Evolutionary conservation across 2,329 filamentous ascomycete species (phyloP), one percentile per base, ranked within the genome.

Genomic region (Exutisphaerella laricina): DNA sequence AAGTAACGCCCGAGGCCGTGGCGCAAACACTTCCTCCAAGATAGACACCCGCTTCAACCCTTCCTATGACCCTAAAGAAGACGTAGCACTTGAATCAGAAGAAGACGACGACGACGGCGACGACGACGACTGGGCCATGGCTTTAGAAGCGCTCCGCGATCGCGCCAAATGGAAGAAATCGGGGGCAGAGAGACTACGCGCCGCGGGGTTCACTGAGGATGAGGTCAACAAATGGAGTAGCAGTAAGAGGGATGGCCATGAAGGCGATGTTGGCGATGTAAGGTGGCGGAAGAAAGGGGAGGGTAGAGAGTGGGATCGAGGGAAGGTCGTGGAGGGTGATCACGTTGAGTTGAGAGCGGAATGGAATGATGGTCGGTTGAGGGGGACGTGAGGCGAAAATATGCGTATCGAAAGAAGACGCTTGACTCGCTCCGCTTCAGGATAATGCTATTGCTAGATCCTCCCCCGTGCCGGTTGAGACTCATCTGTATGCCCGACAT

Each of bases 21-120:
- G 88, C 26, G 78, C 78, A 28, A 41, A 45, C 17, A 69, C 59
- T 31, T 69, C 74, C 4, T 74, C 74, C 1, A 81, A 80, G 18
- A 94, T 96, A 52, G 88, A 96, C 58, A 72, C 76, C 17, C 85
- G 85, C 39, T 97, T 96, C 63, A 81, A 84, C 1, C 70, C 79
- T 1, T 75, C 65, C 13, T 82, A 82, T 55, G 71, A 82, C 48
- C 79, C 79, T 1, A 60, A 68, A 5, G 61, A 68, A n/a, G 78
- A 85, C 54, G 64, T 83, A 3, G 67, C 72, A 28, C 32, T 51
- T 1, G 49, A 53, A 9, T 66, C 70, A 31, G 50, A 63, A 48
- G 62, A 70, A 2, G 69, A 71, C 1, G 69, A 66, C 7, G 80
- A 82, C 48, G 50, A 63, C 48, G 62, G 69, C 2, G 69, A 71